Evolutionary conservation across 257 asterid genomes (phyloP).

Genomic region (Penstemon barbatus): DNA sequence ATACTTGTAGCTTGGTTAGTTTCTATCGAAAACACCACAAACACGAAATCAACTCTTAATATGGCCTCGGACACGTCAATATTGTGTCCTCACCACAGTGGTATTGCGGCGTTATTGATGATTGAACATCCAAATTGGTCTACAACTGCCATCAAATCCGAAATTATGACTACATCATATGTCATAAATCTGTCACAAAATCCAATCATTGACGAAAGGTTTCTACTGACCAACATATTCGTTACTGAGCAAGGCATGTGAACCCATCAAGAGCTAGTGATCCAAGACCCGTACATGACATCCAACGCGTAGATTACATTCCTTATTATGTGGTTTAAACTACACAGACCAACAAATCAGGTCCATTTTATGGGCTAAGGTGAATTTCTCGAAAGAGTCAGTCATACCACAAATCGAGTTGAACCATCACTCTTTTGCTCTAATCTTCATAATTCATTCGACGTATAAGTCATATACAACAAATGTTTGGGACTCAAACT

Average conservation of each 20-base stretch:
- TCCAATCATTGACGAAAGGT: slow-evolving; percentile 23
- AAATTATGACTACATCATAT: slow-evolving; percentile 39
- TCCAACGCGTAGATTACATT: slow-evolving; percentile 21
- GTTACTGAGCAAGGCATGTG: slow-evolving; percentile 25
- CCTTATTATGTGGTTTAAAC: slow-evolving; percentile 24
- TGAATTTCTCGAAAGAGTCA: slow-evolving; percentile 29
- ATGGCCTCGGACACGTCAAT: slow-evolving; percentile 41
- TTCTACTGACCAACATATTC: slow-evolving; percentile 16
- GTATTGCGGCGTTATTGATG: slow-evolving; percentile 40
- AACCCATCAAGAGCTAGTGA: slow-evolving; percentile 26
- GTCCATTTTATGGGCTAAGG: slow-evolving; percentile 11
- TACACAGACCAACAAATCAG: slow-evolving; percentile 23
- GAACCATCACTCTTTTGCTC: slow-evolving; percentile 38
- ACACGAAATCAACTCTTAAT: slow-evolving; percentile 28
- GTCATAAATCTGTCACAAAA: too few relatives aligned
- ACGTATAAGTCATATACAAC: slow-evolving; percentile 22
- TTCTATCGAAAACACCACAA: slow-evolving; percentile 29
- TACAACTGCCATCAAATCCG: slow-evolving; percentile 51
- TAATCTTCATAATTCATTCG: slow-evolving; percentile 3
- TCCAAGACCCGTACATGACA: slow-evolving; percentile 32
- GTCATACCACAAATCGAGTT: slow-evolving; percentile 29
- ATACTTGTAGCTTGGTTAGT: slow-evolving; percentile 51
- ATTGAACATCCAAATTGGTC: slow-evolving; percentile 38
- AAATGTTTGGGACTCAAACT: not conserved
- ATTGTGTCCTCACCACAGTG: slow-evolving; percentile 39